A percentile compares a stretch with the other conserved stretches of the same genome.
phyloP scores from a whole-genome alignment of 352 stramenopile species.

The Phytophthora meadii region DNA sequence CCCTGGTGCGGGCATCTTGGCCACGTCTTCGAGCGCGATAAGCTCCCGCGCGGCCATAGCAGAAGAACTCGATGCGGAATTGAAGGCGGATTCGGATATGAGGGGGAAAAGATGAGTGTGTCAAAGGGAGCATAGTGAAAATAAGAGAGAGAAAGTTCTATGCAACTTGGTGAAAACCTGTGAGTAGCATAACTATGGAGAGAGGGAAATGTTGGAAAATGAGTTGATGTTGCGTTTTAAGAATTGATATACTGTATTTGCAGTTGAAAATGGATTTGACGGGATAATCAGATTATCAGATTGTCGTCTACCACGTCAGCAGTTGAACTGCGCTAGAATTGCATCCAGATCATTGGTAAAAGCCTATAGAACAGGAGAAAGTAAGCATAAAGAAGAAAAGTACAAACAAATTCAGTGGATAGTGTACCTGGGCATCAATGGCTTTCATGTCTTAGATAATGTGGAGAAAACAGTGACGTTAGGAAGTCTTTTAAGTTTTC shows the following conservation, averaged over 20 bases:
- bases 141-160: not conserved
- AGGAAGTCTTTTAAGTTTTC: too few species aligned
- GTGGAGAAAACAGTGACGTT: not conserved
- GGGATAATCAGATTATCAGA: conserved; percentile 33
- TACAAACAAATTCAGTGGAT: not conserved
- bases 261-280: not conserved
- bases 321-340: conserved; percentile 60
- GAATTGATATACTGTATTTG: not conserved
- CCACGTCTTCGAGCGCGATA: conserved; percentile 89
- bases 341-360: conserved; percentile 57
- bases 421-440: conserved; percentile 51
- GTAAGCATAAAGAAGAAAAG: not conserved
- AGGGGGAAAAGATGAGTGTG: not conserved
- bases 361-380: conserved; percentile 24
- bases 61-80: conserved; percentile 4
- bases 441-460: conserved; percentile 44
- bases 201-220: not conserved
- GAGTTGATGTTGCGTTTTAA: not conserved
- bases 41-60: conserved; percentile 39
- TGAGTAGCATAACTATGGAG: not conserved
- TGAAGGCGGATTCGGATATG: conserved; percentile 31
- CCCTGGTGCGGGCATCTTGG: conserved; percentile 86
- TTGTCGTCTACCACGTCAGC: conserved; percentile 5
- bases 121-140: not conserved
- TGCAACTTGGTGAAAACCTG: conserved; percentile 3